These are phyloP conservation scores for Fusarium ambrosium DNA, from an alignment of 2,329 filamentous ascomycete species.

Conservation along the genomic window DNA sequence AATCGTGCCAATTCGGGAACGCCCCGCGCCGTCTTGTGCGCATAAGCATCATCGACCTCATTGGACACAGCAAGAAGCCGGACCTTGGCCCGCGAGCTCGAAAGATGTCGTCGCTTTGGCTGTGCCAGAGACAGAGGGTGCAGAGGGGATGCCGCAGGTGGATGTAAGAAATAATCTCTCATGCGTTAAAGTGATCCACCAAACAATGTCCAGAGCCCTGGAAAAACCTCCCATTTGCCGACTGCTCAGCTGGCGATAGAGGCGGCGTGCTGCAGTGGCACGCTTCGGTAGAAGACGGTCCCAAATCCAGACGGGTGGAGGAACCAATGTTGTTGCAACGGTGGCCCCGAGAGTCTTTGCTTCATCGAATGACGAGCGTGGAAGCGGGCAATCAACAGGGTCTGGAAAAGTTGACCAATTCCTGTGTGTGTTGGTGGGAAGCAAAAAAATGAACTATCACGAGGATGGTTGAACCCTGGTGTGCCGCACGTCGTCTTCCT, in stretches of 20 bases:
- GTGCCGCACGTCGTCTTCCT: conserved; percentile 10
- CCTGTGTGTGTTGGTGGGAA: conserved; percentile 4
- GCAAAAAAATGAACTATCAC: conserved; percentile 26
- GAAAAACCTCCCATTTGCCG: conserved; percentile 49
- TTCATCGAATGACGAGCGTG: conserved; percentile 24
- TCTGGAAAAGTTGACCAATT: conserved; percentile 10
- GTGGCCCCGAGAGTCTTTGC: conserved; percentile 32
- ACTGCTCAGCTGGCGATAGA: conserved; percentile 30
- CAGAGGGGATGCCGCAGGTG: conserved; percentile 27
- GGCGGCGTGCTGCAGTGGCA: conserved; percentile 47
- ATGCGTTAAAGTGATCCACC: conserved; percentile 44
- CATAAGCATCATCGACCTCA: conserved; percentile 5
- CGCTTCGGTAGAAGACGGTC: conserved; percentile 37
- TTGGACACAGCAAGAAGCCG: conserved; percentile 23
- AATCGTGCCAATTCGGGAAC: background rate
- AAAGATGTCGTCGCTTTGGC: conserved; percentile 26
- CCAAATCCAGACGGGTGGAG: conserved; percentile 27
- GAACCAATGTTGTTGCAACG: conserved; percentile 27
- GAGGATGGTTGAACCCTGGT: conserved; percentile 34
- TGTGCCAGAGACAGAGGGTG: background rate
- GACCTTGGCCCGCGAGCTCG: conserved; percentile 19
- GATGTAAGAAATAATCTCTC: conserved; percentile 50
- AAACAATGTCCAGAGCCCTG: conserved; percentile 46
- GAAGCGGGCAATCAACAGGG: conserved; percentile 1
- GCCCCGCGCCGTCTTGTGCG: conserved; percentile 19